These are phyloP conservation scores for Hansenula anomala DNA, from an alignment of 1,139 yeast genomes.

Conservation along the genomic window DNA sequence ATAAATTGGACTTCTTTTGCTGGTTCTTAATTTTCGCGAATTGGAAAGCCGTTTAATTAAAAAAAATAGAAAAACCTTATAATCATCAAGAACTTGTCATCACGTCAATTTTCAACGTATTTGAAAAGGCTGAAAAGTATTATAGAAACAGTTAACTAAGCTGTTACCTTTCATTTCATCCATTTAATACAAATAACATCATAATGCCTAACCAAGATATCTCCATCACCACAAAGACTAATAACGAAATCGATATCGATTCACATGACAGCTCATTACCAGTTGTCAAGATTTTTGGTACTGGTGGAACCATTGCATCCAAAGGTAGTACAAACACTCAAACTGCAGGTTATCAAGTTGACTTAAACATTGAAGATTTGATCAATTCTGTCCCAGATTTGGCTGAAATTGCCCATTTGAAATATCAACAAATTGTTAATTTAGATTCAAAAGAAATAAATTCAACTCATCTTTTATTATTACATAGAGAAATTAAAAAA, in stretches of 20 bases:
- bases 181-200: no score
- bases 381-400: conserved; percentile 57
- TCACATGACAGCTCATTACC: conserved; percentile 23
- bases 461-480: conserved; percentile 29
- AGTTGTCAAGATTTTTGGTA: conserved; percentile 55
- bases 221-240: conserved; percentile 17
- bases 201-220: conserved; percentile 7
- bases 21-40: no score
- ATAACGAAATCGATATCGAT: conserved; percentile 21
- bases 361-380: conserved; percentile 59
- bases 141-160: no score
- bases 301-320: conserved; percentile 74
- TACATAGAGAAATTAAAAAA: conserved; percentile 38
- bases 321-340: conserved; percentile 51
- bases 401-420: conserved; percentile 49
- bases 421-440: conserved; percentile 62
- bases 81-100: no score
- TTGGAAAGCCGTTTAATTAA: no score
- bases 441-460: conserved; percentile 62
- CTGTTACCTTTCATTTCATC: no score
- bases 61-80: no score
- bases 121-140: no score
- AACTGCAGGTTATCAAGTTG: conserved; percentile 68
- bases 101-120: no score
- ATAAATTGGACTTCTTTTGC: no score